These are phyloP conservation scores for Wakefieldia striispora DNA, from an alignment of 768 basidiomycete species.

Conservation along the genomic window DNA sequence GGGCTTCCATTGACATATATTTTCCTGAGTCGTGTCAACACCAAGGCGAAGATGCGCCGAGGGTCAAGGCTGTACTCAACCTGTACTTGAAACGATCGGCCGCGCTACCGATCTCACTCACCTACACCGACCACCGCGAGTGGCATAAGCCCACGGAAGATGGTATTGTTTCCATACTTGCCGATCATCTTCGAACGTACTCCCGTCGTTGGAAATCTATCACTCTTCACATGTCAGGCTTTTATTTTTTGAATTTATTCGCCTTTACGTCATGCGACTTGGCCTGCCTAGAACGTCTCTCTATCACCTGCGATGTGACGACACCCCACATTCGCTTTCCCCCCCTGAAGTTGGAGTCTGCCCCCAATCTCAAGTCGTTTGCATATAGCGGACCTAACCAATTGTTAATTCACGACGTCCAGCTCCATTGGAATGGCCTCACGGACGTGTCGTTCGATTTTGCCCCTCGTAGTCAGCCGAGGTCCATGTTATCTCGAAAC, in stretches of 20 bases:
- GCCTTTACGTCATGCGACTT: conserved; percentile 15
- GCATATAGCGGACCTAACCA: too few species aligned
- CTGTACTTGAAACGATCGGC: conserved; percentile 13
- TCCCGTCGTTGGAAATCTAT: conserved; percentile 19
- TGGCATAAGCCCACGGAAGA: conserved; percentile 1
- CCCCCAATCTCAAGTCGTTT: conserved; percentile 11
- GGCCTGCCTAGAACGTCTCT: conserved; percentile 12
- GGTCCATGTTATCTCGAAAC: conserved; percentile 4
- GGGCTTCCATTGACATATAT: conserved; percentile 20
- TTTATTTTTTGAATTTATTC: conserved; percentile 17
- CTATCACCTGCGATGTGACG: conserved; percentile 1
- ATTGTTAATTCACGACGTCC: neutral
- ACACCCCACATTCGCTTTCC: too few species aligned
- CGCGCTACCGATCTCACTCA: conserved; percentile 13
- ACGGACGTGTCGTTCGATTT: conserved; percentile 14
- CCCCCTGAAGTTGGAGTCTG: conserved; percentile 6
- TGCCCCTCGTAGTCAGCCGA: neutral
- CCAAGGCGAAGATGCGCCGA: conserved; percentile 2
- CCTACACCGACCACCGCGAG: conserved; percentile 19
- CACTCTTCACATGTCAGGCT: conserved; percentile 6
- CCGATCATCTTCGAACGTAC: conserved; percentile 10
- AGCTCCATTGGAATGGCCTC: conserved; percentile 13
- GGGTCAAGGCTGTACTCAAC: conserved; percentile 3
- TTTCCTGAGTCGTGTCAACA: neutral
- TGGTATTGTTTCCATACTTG: conserved; percentile 9